These are phyloP conservation scores for Millerozyma miso DNA, from an alignment of 805 yeast species.

Conservation along the genomic window DNA sequence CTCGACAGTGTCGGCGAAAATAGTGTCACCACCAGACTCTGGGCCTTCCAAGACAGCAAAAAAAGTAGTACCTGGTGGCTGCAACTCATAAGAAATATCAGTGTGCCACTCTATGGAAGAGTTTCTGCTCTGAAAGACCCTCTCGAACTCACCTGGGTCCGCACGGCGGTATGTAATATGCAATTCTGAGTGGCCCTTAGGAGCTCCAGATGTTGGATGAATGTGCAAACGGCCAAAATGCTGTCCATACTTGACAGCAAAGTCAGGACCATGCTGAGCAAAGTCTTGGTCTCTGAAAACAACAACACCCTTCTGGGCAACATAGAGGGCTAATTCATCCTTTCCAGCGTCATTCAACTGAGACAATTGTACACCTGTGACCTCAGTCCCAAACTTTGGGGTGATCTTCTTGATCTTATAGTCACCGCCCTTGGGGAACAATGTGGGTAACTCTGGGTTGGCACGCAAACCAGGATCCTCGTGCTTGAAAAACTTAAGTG, in stretches of 20 bases:
- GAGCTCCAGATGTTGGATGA: conserved; percentile 74
- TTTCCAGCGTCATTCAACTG: conserved; percentile 49
- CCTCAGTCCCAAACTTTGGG: conserved; percentile 68
- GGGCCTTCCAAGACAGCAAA: conserved; percentile 58
- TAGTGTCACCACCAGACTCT: conserved; percentile 73
- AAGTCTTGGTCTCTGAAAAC: conserved; percentile 66
- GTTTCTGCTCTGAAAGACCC: conserved; percentile 30
- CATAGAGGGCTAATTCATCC: conserved; percentile 64
- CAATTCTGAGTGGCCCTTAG: conserved; percentile 57
- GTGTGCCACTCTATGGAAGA: conserved; percentile 59
- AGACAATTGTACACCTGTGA: conserved; percentile 58
- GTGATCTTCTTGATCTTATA: conserved; percentile 42
- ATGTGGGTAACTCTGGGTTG: conserved; percentile 50
- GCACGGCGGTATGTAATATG: conserved; percentile 58
- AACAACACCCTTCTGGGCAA: conserved; percentile 68
- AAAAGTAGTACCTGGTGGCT: conserved; percentile 69
- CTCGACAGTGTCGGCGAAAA: conserved; percentile 66
- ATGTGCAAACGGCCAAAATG: conserved; percentile 70
- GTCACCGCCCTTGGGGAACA: conserved; percentile 39
- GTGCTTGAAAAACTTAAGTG: conserved; percentile 52
- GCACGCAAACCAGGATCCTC: conserved; percentile 65
- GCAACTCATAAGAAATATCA: conserved; percentile 69
- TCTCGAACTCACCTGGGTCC: conserved; percentile 32
- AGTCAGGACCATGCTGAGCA: conserved; percentile 45
- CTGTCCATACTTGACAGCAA: conserved; percentile 50